Percentiles rank a stretch among this genome's conserved stretches.
phyloP scores from a whole-genome alignment of 2,329 filamentous ascomycete species.

The Graphiopsis chlorocephala region DNA sequence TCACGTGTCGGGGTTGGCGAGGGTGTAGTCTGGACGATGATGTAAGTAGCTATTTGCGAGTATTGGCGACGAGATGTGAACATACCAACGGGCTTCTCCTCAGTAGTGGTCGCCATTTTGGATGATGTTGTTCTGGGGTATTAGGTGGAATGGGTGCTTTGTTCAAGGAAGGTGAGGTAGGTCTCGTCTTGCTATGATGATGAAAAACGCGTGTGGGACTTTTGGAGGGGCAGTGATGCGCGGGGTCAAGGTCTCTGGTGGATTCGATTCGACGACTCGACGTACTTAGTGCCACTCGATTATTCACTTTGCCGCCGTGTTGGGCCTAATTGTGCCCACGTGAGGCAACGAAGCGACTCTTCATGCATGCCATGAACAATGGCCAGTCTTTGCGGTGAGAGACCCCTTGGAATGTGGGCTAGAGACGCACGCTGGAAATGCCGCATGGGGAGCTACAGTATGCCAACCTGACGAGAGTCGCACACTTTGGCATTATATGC shows the following conservation, averaged over 20 bases:
- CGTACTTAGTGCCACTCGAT: not conserved
- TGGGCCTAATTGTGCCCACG: not conserved
- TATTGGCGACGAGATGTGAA: not conserved
- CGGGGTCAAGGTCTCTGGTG: not conserved
- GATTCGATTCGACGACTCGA: not conserved
- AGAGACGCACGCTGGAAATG: not conserved
- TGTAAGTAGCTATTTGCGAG: slow-evolving; percentile 2
- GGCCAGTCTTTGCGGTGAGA: not conserved
- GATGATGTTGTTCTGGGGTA: not conserved
- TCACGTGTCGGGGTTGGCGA: slow-evolving; percentile 40
- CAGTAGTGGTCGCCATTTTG: slow-evolving; percentile 15
- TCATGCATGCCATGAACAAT: not conserved
- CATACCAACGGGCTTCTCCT: slow-evolving; percentile 16
- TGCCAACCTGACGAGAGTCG: not conserved
- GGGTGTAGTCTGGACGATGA: slow-evolving; percentile 33
- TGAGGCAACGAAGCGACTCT: not conserved
- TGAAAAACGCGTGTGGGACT: slow-evolving; percentile 8
- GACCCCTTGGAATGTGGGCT: not conserved
- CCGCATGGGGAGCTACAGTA: not conserved
- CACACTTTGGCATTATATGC: not conserved
- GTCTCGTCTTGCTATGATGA: slow-evolving; percentile 1
- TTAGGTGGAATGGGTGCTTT: not conserved
- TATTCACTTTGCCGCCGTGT: slow-evolving; percentile 1
- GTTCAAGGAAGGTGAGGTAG: not conserved
- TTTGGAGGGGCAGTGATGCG: slow-evolving; percentile 6